Percentiles rank a stretch among this genome's conserved stretches.
Conservation (phyloP, 2,329 filamentous ascomycete species). For the Fusarium nematophilum region DNA sequence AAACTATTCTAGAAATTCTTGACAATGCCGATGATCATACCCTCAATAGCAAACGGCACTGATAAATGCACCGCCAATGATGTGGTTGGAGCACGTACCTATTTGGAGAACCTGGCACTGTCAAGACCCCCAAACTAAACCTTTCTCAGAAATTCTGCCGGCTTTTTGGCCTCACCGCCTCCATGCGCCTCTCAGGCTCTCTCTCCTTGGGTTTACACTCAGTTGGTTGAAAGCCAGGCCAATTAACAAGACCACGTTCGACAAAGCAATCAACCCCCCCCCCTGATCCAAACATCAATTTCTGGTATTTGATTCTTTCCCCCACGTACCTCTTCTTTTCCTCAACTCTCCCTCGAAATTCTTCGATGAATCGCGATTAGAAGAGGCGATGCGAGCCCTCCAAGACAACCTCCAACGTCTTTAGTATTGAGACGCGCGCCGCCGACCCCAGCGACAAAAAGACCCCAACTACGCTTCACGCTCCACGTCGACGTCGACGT, state of each 20-base stretch:
- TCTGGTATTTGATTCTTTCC: neutral
- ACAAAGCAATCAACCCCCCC: constrained; percentile 15
- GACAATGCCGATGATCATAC: constrained; percentile 17
- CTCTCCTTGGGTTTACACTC: constrained; percentile 16
- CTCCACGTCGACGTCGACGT: neutral
- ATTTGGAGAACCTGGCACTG: no score
- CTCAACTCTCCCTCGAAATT: neutral
- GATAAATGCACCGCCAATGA: constrained; percentile 20
- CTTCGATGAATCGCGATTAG: constrained; percentile 18
- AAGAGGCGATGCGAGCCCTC: constrained; percentile 32
- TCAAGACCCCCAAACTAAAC: constrained; percentile 3
- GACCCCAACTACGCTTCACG: neutral
- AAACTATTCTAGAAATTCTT: constrained; percentile 22
- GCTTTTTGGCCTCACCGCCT: constrained; percentile 36
- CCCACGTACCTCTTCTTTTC: neutral
- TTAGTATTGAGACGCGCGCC: constrained; percentile 38
- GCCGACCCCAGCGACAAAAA: constrained; percentile 20
- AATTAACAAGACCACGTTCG: constrained; percentile 15
- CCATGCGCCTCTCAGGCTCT: constrained; percentile 24
- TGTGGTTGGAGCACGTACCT: constrained; percentile 28
- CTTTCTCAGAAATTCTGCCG: constrained; percentile 35
- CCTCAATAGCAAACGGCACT: constrained; percentile 26
- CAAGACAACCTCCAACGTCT: constrained; percentile 22
- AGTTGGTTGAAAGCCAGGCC: constrained; percentile 19
- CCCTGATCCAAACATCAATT: neutral